Evolutionary conservation across 1,284 basidiomycete species (phyloP), one percentile per base, ranked within the genome.

Genomic region (Puccinia coronata): DNA sequence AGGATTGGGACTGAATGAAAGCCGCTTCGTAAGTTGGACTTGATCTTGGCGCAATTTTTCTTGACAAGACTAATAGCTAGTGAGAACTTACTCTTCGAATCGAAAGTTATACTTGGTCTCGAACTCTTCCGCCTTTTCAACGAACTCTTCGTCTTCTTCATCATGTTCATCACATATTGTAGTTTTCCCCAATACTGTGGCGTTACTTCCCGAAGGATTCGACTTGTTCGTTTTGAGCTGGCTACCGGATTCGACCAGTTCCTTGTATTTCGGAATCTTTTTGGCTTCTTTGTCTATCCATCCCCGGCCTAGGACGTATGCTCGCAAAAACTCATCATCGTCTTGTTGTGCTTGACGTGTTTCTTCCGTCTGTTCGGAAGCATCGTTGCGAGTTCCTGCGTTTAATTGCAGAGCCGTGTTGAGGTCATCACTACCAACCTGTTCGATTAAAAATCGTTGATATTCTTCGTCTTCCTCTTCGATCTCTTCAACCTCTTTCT

Each of bases 21-120:
- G 65, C 36, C 12, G 34, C 28, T 23, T 1, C 12, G 18, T 59
- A 31, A 59, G 57, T 8, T 31, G 11, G 23, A 41, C 28, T 69
- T 18, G 18, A 57, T n/a, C 41, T 67, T 23, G 23, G 5, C 1
- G n/a, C 14, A 8, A 67, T 67, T 67, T n/a, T 67, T n/a, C 14
- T 43, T 9, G 12, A 5, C 9, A 41, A 18, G 20, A 65, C 11
- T 69, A 57, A 61, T 49, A 49, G 41, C 51, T 53, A 80, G 31
- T 39, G 18, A 18, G 18, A 41, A 90, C 92, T 85, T 83, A 93
- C 90, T 93, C 92, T 86, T 98, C 94, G 85, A 93, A 96, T 75
- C 95, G 91, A 88, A 95, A 95, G 85, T 96, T 96, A 87, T 96
- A 96, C n/a, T 92, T 92, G 23, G 89, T 90, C 86, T 93, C 92